Base-by-base conservation (phyloP, 306 rosid species). In the Quercus variabilis region DNA sequence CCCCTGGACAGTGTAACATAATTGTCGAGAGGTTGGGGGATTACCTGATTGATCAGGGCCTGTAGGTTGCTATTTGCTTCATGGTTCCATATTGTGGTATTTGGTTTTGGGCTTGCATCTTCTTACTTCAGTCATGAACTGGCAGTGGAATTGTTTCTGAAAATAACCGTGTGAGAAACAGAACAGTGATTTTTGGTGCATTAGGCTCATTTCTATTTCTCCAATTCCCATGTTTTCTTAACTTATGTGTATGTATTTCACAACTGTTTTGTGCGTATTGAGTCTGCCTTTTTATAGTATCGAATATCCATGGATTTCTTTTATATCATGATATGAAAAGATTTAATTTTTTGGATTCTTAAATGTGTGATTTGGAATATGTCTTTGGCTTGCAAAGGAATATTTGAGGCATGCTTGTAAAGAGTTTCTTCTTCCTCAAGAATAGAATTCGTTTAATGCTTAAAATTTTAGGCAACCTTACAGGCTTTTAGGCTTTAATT, bases 21-120 rank as follows among this genome's bases (percentile, higher is more conserved):
- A 25, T 89, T 26, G 89, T 87, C 73, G 90, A 89, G 81, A 86
- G 83, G 85, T 55, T 89, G 92, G 92, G 90, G 31, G 90, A 87
- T 25, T 87, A 89, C 76, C 86, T 89, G 20, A 55, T 85, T 71
- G 89, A 89, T 8, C 86, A 83, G 76, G 83, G 82, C 31, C 64
- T 83, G 6, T 86, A 88, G 85, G 23, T 75, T 62, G 71, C 54
- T 49, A 13, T 49, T 49, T 49, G 54, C 56, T 38, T 63, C 80
- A 26, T 76, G 25, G 30, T 72, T 83, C 54, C 69, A 28, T n/a
- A 38, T 69, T 55, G 72, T 30, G 63, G 4, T 14, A n/a, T 58
- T 68, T 38, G 35, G 12, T 80, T 78, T 80, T 33, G 64, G 76
- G 82, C 82, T 58, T 77, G 84, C 84, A 59, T 76, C 28, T 51